These are phyloP conservation scores for Begonia masoniana DNA, from an alignment of 306 rosid genomes.

Conservation along the genomic window DNA sequence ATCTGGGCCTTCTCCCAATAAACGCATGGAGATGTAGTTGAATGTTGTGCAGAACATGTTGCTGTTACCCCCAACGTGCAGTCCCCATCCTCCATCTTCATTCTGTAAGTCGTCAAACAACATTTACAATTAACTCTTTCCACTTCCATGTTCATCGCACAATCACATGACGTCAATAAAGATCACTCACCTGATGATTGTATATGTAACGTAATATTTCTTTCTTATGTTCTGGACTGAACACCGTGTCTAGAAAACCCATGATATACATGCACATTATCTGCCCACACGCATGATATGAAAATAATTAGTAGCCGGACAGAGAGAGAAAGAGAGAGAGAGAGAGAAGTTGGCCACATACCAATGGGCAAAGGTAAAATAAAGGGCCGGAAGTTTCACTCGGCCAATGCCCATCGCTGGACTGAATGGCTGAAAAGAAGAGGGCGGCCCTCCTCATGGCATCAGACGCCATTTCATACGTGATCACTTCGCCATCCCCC, in stretches of 20 bases:
- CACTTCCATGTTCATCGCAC: no score
- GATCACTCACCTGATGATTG: conserved; percentile 10
- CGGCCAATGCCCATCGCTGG: conserved; percentile 19
- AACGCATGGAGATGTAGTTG: conserved; percentile 14
- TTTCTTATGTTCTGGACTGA: conserved; percentile 9
- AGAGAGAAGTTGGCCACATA: no score
- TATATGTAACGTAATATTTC: conserved; percentile 6
- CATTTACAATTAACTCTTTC: no score
- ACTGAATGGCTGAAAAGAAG: conserved; percentile 9
- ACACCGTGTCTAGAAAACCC: conserved; percentile 3
- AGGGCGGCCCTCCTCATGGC: conserved; percentile 11
- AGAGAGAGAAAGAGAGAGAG: background rate
- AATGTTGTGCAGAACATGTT: conserved; percentile 20
- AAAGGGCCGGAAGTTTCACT: conserved; percentile 14
- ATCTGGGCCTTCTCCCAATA: conserved; percentile 13
- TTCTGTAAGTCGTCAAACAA: conserved; percentile 5
- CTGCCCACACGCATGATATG: background rate
- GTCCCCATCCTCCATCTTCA: conserved; percentile 25
- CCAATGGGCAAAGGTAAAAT: conserved; percentile 5
- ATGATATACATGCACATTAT: conserved; percentile 18
- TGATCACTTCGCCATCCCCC: conserved; percentile 9
- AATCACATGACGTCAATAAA: no score
- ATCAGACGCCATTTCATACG: conserved; percentile 3
- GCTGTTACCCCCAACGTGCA: conserved; percentile 19
- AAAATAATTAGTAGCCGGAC: background rate